A percentile compares a stretch with the other conserved stretches of the same genome.
phyloP scores from a whole-genome alignment of 148 eudicot genomes.

The Amaranthus hypochondriacus region DNA sequence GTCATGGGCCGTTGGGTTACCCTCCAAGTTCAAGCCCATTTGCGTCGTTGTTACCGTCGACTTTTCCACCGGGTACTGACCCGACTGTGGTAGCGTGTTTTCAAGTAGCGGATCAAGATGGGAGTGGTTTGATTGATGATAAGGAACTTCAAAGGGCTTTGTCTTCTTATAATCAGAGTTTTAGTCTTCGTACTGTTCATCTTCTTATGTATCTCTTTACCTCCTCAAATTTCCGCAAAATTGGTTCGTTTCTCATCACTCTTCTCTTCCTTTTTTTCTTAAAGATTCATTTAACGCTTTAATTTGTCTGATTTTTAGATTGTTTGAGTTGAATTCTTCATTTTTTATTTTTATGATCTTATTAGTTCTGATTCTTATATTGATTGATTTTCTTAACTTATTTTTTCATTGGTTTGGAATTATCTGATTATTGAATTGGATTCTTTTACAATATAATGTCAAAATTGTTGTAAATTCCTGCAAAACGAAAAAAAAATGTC shows the following conservation, averaged over 20 bases:
- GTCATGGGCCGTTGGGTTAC: too few species aligned
- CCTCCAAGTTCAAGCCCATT: too few species aligned
- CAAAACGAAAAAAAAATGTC: too few species aligned
- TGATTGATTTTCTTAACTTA: too few species aligned
- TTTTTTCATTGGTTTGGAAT: too few species aligned
- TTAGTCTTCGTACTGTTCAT: conserved; percentile 71
- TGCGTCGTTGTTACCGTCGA: conserved; percentile 38
- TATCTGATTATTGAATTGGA: too few species aligned
- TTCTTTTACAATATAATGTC: too few species aligned
- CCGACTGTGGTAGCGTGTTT: conserved; percentile 63
- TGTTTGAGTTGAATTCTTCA: too few species aligned
- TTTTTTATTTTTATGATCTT: too few species aligned
- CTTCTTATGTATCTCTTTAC: conserved; percentile 78
- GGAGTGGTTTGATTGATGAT: conserved; percentile 81
- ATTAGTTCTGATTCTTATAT: too few species aligned
- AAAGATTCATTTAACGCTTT: background rate
- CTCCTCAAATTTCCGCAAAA: conserved; percentile 48
- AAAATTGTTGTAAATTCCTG: too few species aligned
- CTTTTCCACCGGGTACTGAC: conserved; percentile 82
- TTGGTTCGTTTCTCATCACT: conserved; percentile 39
- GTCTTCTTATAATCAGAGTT: conserved; percentile 66
- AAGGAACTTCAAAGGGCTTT: conserved; percentile 71
- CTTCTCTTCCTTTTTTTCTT: background rate
- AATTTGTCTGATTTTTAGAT: background rate
- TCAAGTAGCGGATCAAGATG: conserved; percentile 68